Evolutionary conservation across 495 filamentous ascomycete genomes (phyloP).

Genomic region (Chaetomidium leptoderma): DNA sequence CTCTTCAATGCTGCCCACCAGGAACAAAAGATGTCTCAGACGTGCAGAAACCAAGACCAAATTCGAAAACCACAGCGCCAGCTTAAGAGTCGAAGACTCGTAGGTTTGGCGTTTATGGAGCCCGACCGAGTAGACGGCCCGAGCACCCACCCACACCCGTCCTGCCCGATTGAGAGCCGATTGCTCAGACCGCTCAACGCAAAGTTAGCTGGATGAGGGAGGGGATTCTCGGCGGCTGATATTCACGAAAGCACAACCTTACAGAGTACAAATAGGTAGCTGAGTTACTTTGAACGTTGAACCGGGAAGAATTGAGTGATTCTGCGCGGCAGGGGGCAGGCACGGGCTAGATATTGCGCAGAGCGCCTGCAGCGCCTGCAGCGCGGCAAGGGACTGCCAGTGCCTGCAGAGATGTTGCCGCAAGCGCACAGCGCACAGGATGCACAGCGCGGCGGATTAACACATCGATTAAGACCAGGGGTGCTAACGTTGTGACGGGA

Average conservation of each 20-base stretch:
- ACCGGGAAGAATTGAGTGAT: background rate
- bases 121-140: too few species aligned
- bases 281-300: too few species aligned
- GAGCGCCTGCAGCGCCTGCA: background rate
- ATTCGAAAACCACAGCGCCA: too few species aligned
- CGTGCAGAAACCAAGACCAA: too few species aligned
- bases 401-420: background rate
- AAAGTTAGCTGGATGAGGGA: background rate
- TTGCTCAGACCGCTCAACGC: conserved; percentile 4
- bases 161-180: background rate
- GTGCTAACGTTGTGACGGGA: background rate
- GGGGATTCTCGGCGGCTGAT: background rate
- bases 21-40: background rate
- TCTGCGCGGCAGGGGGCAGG: background rate
- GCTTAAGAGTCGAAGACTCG: too few species aligned
- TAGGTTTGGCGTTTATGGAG: too few species aligned
- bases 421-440: background rate
- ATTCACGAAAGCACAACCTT: too few species aligned
- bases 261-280: too few species aligned
- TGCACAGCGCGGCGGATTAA: background rate
- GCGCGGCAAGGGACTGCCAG: background rate
- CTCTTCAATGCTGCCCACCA: too few species aligned
- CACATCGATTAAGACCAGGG: background rate
- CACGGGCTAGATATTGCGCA: background rate
- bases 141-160: background rate